Base-by-base conservation (phyloP, 495 filamentous ascomycete species). In the Rostrohypoxylon terebratum region DNA sequence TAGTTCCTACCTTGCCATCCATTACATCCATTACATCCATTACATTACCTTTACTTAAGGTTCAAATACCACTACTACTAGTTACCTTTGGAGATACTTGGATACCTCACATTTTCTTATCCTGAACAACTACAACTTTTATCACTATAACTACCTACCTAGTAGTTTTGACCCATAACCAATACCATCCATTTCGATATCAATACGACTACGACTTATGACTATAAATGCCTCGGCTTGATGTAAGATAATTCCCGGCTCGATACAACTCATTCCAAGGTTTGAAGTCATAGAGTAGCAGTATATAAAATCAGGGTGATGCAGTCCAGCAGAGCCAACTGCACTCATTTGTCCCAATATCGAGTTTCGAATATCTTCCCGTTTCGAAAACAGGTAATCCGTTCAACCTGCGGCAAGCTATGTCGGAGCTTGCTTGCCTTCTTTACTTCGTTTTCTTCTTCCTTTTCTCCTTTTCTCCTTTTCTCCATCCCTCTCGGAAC, bases 201-300 rank as follows among this genome's bases (percentile, higher is more conserved):
- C 20, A 14, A 51, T 28, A 28, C 28, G 28, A 28, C 28, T 28
- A 28, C 28, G 28, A 28, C 28, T 28, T 9, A 21, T 13, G 25
- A 31, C 47, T 28, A 51, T 11, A 54, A 54, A 54, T n/a, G 50
- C 50, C 54, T 58, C 31, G 31, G 33, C 21, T 34, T 55, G 31
- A 34, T 18, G 31, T 55, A 16, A 61, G 60, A 54, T 55, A 45
- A 48, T 58, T 59, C 51, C 44, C 42, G 53, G 55, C 54, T 45
- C 23, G 48, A 45, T 53, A 58, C 63, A 54, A 45, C 23, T 61
- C 57, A 55, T 59, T 20, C 54, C 42, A 45, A 45, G 42, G 36
- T 55, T 47, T 47, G 57, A 66, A 48, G 50, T 71, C 57, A 71
- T 66, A 63, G 48, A 58, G 58, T 66, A 13, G 58, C 62, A 13